Conservation (phyloP, 257 asterid genomes). For the Nicotiana tomentosiformis region DNA sequence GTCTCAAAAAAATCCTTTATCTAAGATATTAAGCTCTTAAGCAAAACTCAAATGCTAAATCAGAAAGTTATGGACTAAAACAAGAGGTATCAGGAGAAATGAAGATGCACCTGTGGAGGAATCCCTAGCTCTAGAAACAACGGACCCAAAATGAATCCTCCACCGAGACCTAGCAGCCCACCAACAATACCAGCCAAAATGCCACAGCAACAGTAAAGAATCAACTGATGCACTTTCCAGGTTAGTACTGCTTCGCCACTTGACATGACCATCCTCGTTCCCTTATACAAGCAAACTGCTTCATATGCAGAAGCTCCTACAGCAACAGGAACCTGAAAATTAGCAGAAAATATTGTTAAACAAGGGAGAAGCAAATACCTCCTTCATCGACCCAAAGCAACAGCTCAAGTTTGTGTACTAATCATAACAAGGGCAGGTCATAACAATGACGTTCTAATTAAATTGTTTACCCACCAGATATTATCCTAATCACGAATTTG, state of each 20-base stretch:
- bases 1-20: background rate
- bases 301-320: conserved; percentile 49
- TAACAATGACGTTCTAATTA: background rate
- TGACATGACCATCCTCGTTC: conserved; percentile 37
- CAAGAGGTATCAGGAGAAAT: background rate
- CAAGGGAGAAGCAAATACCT: background rate
- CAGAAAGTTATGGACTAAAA: background rate
- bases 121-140: conserved; percentile 51
- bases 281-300: conserved; percentile 49
- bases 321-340: conserved; percentile 48
- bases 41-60: background rate
- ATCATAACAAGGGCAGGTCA: background rate
- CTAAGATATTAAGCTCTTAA: background rate
- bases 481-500: background rate
- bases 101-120: conserved; percentile 50
- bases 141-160: conserved; percentile 63
- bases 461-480: background rate
- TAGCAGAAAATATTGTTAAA: background rate
- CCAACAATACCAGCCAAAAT: conserved; percentile 58
- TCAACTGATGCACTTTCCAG: conserved; percentile 43
- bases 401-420: background rate
- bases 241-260: conserved; percentile 33
- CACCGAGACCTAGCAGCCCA: conserved; percentile 64
- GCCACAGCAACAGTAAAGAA: conserved; percentile 47
- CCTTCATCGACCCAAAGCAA: background rate